Evolutionary conservation across 345 rosid species (phyloP).

Genomic region (Citrus mangshanensis): DNA sequence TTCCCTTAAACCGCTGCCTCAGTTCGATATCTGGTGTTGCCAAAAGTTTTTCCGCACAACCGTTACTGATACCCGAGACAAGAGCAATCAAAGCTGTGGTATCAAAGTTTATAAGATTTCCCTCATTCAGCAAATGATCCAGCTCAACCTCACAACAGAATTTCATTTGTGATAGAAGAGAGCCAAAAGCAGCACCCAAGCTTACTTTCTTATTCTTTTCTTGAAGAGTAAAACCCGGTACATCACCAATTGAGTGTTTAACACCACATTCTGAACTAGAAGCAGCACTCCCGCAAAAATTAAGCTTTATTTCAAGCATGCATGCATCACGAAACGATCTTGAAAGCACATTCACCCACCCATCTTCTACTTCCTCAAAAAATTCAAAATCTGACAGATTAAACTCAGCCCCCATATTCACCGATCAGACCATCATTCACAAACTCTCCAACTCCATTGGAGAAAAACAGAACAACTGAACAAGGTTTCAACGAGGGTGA

Average conservation of each 20-base stretch:
- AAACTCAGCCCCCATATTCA: constrained; percentile 52
- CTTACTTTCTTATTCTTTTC: constrained; percentile 21
- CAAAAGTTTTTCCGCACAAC: constrained; percentile 55
- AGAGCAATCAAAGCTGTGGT: constrained; percentile 85
- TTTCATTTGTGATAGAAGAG: constrained; percentile 45
- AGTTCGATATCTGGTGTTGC: constrained; percentile 39
- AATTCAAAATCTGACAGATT: constrained; percentile 32
- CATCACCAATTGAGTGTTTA: constrained; percentile 11
- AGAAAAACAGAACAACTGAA: constrained; percentile 64
- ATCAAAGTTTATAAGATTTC: constrained; percentile 58
- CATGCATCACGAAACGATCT: constrained; percentile 44
- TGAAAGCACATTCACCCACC: constrained; percentile 60
- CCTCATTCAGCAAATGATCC: constrained; percentile 18
- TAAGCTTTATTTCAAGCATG: constrained; percentile 56
- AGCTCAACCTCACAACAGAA: constrained; percentile 2
- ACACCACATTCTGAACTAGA: constrained; percentile 14
- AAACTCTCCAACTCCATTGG: constrained; percentile 44
- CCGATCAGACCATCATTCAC: constrained; percentile 29
- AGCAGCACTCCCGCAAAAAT: constrained; percentile 8
- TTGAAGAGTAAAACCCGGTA: constrained; percentile 16
- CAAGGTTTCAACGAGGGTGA: constrained; percentile 45
- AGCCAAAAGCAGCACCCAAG: constrained; percentile 28
- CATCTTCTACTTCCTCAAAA: constrained; percentile 49
- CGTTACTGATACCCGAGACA: constrained; percentile 87
- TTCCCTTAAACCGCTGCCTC: constrained; percentile 74